These are phyloP conservation scores for Hypoxylon cercidicola DNA, from an alignment of 495 filamentous ascomycete species.

Conservation along the genomic window DNA sequence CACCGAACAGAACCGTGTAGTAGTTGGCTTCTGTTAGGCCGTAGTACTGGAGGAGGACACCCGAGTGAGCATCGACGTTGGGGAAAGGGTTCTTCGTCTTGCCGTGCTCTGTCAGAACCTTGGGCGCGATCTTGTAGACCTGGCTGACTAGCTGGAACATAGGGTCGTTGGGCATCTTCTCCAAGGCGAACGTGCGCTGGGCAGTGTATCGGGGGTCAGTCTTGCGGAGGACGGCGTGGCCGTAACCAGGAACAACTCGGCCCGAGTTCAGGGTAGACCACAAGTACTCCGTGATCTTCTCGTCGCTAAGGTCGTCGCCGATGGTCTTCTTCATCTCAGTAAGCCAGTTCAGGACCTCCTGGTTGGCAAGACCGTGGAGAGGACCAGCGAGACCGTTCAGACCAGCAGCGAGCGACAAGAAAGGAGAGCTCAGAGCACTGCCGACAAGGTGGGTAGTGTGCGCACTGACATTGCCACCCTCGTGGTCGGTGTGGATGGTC, in stretches of 20 bases:
- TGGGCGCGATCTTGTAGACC: slow-evolving; percentile 99
- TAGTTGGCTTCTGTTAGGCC: slow-evolving; percentile 98
- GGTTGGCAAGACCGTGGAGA: slow-evolving; percentile 98
- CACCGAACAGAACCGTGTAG: slow-evolving; percentile 99
- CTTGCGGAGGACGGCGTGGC: slow-evolving; percentile 98
- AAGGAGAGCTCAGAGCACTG: slow-evolving; percentile 94
- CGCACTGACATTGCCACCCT: slow-evolving; percentile 97
- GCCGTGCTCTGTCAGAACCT: slow-evolving; percentile 97
- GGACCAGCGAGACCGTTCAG: slow-evolving; percentile 97
- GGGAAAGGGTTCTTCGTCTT: slow-evolving; percentile 89
- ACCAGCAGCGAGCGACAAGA: slow-evolving; percentile 94
- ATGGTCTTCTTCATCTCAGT: slow-evolving; percentile 97
- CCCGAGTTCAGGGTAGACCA: slow-evolving; percentile 96
- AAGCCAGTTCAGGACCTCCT: slow-evolving; percentile 99
- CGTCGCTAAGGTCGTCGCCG: slow-evolving; percentile 92
- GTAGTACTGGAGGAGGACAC: slow-evolving; percentile 99
- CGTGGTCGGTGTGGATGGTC: slow-evolving; percentile 98
- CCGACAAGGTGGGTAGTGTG: slow-evolving; percentile 99
- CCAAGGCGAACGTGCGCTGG: slow-evolving; percentile 94
- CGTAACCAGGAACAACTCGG: slow-evolving; percentile 97
- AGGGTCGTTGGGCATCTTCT: slow-evolving; percentile 88
- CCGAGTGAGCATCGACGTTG: slow-evolving; percentile 77
- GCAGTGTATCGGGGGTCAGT: slow-evolving; percentile 98
- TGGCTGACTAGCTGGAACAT: slow-evolving; percentile 99
- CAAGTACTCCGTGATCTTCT: slow-evolving; percentile 96